Evolutionary conservation across 1,139 yeast species (phyloP).

Genomic region (Pichia norvegensis): DNA sequence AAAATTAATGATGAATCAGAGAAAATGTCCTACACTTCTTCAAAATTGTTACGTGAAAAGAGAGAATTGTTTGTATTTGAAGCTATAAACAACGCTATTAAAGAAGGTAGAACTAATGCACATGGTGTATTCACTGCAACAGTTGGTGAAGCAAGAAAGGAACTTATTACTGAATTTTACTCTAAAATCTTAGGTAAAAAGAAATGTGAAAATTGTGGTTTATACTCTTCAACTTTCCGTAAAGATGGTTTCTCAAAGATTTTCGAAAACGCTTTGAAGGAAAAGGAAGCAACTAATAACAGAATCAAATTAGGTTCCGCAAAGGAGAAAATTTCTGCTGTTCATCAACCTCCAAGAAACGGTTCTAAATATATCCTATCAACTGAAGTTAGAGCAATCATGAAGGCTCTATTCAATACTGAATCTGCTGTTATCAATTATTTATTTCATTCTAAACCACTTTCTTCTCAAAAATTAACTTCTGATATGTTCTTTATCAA

Average conservation of each 20-base stretch:
- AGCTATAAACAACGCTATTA: conserved; percentile 65
- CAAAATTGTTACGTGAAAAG: conserved; percentile 32
- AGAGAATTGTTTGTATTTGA: conserved; percentile 67
- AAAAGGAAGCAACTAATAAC: conserved; percentile 74
- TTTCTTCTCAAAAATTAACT: conserved; percentile 40
- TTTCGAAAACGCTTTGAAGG: conserved; percentile 78
- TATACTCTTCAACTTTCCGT: conserved; percentile 89
- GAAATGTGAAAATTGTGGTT: conserved; percentile 91
- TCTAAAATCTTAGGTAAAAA: conserved; percentile 64
- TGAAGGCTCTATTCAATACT: conserved; percentile 63
- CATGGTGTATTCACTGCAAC: conserved; percentile 74
- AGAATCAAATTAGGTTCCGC: conserved; percentile 72
- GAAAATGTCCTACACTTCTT: conserved; percentile 6
- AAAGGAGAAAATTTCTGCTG: conserved; percentile 39
- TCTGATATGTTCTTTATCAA: conserved; percentile 92
- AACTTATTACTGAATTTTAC: conserved; percentile 67
- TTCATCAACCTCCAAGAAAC: conserved; percentile 36
- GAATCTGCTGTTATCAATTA: conserved; percentile 59
- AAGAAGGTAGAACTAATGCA: conserved; percentile 63
- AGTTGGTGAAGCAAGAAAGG: conserved; percentile 80
- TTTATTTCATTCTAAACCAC: conserved; percentile 75
- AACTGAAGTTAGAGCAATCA: conserved; percentile 74
- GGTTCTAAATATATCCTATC: conserved; percentile 83
- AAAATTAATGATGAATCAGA: conserved; percentile 21
- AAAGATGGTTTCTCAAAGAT: conserved; percentile 92